Evolutionary conservation across 129 eudicot species (phyloP), one percentile per base, ranked within the genome.

Genomic region (Chrysanthemum seticuspe): DNA sequence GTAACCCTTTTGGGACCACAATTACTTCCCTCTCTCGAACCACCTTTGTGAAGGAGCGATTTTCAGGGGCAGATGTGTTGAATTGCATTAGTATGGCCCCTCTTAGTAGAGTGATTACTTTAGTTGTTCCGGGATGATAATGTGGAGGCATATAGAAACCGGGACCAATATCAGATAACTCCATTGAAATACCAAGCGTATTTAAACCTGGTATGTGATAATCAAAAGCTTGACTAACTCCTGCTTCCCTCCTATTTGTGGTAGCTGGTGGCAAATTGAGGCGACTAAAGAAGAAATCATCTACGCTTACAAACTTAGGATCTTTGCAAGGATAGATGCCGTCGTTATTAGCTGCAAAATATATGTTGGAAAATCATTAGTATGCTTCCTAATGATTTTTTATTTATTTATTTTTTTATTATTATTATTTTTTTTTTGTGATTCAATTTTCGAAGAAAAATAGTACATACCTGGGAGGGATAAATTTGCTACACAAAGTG

Each of bases 221-320:
- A 65, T 65, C 70, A 10, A 6, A 44, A 15, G 45, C 70, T 10
- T 1, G 13, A 44, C 8, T 65, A 15, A 19, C 44, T 40, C 2
- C 2, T 0, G 6, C 15, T 5, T 10, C 31, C 70, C 70, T 65
- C 54, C 10, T 7, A 13, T 44, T 44, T 65, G 15, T 65, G 1
- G 54, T 65, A 40, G 70, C 18, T 44, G 25, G 13, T 44, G 70
- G 70, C 8, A 65, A 7, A 8, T 0, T 0, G 18, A 65, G 31
- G 19, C 34, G 53, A 18, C 54, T 65, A 65, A 40, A 65, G 44
- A 48, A 65, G 14, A 65, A 65, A 44, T 65, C 70, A 40, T 65
- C 44, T 65, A 7, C 31, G 54, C 1, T 36, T 36, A 36, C 34
- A 29, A 3, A 29, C 34, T 29, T 29, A 29, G 34, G 34, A 29